A percentile compares a stretch with the other conserved stretches of the same genome.
These are phyloP conservation scores for Clausena lansium DNA, from an alignment of 345 rosid genomes.

Conservation along the genomic window DNA sequence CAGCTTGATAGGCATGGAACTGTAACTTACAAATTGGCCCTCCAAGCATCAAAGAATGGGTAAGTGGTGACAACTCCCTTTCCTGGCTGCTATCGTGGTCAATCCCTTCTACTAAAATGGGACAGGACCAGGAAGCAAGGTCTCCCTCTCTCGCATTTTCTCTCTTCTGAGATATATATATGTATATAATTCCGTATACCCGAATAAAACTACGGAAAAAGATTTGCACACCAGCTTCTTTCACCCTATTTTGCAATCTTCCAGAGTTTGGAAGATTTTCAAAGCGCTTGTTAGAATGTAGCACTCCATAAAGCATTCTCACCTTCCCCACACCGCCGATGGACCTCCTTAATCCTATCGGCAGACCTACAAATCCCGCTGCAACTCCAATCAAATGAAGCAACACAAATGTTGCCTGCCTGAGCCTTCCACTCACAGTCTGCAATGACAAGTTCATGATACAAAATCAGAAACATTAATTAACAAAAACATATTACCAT, in stretches of 20 bases:
- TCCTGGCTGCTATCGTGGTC: constrained; percentile 15
- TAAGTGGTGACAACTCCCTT: constrained; percentile 17
- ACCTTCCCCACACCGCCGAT: constrained; percentile 88
- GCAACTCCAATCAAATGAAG: constrained; percentile 97
- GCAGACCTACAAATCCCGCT: constrained; percentile 94
- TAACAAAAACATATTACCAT: background rate
- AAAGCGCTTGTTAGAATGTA: constrained; percentile 38
- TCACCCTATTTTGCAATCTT: constrained; percentile 14
- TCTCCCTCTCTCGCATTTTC: constrained; percentile 21
- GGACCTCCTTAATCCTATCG: constrained; percentile 89
- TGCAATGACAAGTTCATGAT: constrained; percentile 26
- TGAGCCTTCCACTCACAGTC: constrained; percentile 99
- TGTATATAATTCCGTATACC: constrained; percentile 26
- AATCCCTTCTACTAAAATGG: constrained; percentile 35
- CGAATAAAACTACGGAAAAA: constrained; percentile 19
- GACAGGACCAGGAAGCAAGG: constrained; percentile 24
- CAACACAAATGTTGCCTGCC: constrained; percentile 92
- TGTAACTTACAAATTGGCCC: constrained; percentile 46
- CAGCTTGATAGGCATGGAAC: constrained; percentile 31
- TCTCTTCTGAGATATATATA: constrained; percentile 12
- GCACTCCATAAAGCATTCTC: constrained; percentile 89
- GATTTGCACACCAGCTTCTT: constrained; percentile 14
- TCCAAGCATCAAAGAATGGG: constrained; percentile 43
- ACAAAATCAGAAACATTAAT: background rate
- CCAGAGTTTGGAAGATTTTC: constrained; percentile 39